phyloP scores from a whole-genome alignment of 768 basidiomycete genomes.

The Hericium coralloides region DNA sequence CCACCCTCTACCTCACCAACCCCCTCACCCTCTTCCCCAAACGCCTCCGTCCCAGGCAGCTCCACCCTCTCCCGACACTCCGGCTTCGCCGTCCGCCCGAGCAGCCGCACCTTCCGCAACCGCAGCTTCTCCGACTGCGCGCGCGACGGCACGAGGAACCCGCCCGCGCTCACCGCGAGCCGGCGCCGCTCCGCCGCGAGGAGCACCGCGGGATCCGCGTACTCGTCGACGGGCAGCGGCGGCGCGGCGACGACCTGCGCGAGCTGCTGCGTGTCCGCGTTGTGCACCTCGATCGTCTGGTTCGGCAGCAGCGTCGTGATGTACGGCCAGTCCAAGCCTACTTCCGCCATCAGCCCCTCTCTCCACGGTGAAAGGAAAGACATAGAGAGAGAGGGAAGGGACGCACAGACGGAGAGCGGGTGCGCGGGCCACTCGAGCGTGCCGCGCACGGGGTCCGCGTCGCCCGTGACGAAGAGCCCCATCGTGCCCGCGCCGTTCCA shows the following conservation, averaged over 20 bases:
- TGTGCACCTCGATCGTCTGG: conserved; percentile 74
- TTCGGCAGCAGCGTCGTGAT: conserved; percentile 73
- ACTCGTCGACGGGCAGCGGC: conserved; percentile 12
- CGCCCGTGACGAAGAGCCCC: conserved; percentile 78
- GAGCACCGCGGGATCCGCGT: conserved; percentile 6
- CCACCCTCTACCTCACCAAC: background rate
- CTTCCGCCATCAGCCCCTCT: background rate
- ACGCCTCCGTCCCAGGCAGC: background rate
- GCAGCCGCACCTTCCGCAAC: conserved; percentile 5
- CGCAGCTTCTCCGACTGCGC: conserved; percentile 33
- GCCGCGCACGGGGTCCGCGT: conserved; percentile 84
- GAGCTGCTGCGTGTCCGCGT: conserved; percentile 61
- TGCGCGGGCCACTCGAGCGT: conserved; percentile 82
- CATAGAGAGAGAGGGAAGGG: background rate
- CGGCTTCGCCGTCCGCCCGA: conserved; percentile 9
- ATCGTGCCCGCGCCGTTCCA: conserved; percentile 77
- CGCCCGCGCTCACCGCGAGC: conserved; percentile 23
- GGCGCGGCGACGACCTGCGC: conserved; percentile 60
- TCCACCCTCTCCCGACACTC: conserved; percentile 3
- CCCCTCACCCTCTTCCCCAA: background rate
- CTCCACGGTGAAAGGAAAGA: background rate
- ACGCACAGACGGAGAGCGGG: conserved; percentile 69
- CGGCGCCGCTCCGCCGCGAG: conserved; percentile 21
- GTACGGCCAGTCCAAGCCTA: conserved; percentile 78
- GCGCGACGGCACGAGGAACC: conserved; percentile 34